phyloP scores from a whole-genome alignment of 129 eudicot genomes.

The Lonicera japonica region DNA sequence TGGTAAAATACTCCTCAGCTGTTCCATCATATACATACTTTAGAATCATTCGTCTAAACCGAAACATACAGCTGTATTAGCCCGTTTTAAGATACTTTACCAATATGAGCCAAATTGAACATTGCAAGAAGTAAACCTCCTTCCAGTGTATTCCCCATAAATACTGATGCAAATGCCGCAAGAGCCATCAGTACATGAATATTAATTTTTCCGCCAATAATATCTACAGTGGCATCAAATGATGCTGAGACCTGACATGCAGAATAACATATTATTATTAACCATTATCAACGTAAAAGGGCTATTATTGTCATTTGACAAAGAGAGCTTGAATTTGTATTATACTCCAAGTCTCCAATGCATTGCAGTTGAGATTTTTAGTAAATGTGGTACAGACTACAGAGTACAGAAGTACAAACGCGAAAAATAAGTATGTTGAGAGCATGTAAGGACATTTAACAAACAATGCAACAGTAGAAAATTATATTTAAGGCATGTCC shows the following conservation, averaged over 20 bases:
- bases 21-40: constrained; percentile 19
- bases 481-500: neutral
- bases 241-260: constrained; percentile 74
- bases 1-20: constrained; percentile 97
- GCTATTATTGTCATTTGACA: neutral
- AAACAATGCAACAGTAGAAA: neutral
- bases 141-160: constrained; percentile 92
- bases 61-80: neutral
- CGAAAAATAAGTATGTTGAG: neutral
- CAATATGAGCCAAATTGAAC: constrained; percentile 98
- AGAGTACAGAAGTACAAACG: neutral
- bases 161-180: constrained; percentile 96
- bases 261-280: neutral
- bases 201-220: constrained; percentile 85
- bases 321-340: neutral
- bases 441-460: neutral
- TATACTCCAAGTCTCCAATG: neutral
- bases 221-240: constrained; percentile 70
- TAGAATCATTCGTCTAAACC: neutral
- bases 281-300: neutral
- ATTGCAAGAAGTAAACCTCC: constrained; percentile 96
- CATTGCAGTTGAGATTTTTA: neutral
- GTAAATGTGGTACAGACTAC: no score
- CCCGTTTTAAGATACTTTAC: constrained; percentile 24
- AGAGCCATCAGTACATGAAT: constrained; percentile 98